phyloP scores from a whole-genome alignment of 2,329 filamentous ascomycete genomes.

The Aspergillus nomiae region DNA sequence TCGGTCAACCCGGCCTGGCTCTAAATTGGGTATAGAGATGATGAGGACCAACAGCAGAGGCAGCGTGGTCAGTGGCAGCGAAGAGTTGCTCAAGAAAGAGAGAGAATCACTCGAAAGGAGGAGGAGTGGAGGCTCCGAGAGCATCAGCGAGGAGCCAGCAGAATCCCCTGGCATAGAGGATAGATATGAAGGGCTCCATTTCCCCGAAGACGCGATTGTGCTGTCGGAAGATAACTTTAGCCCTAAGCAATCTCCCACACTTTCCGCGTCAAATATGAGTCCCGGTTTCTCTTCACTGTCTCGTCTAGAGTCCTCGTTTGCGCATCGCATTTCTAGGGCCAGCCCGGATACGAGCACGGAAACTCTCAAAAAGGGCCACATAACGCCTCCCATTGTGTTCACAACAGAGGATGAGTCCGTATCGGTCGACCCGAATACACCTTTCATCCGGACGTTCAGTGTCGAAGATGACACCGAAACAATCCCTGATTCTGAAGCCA shows the following conservation, averaged over 20 bases:
- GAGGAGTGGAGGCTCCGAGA: constrained; percentile 23
- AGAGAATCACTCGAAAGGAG: constrained; percentile 36
- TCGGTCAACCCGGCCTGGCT: constrained; percentile 67
- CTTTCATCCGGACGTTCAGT: constrained; percentile 22
- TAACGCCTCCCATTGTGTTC: constrained; percentile 32
- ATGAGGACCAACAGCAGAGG: constrained; percentile 95
- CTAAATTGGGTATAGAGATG: constrained; percentile 95
- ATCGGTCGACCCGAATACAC: constrained; percentile 19
- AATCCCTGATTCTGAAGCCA: constrained; percentile 34
- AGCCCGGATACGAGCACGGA: constrained; percentile 10
- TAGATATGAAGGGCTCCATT: constrained; percentile 34
- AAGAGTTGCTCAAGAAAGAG: constrained; percentile 40
- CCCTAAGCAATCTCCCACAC: constrained; percentile 23
- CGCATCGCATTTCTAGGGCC: constrained; percentile 11
- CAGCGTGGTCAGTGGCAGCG: constrained; percentile 61
- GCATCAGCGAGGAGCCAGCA: constrained; percentile 23
- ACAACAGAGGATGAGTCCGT: background rate
- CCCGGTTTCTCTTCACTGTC: constrained; percentile 4
- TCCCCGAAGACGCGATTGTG: constrained; percentile 36
- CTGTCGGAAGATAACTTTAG: constrained; percentile 32
- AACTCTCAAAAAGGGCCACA: constrained; percentile 27
- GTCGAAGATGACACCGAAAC: constrained; percentile 24
- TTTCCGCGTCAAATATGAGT: constrained; percentile 17
- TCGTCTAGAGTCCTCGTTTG: constrained; percentile 13
- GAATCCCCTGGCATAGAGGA: constrained; percentile 33